These are phyloP conservation scores for Amylocarpus encephaloides DNA, from an alignment of 2,329 filamentous ascomycete genomes.

Conservation along the genomic window DNA sequence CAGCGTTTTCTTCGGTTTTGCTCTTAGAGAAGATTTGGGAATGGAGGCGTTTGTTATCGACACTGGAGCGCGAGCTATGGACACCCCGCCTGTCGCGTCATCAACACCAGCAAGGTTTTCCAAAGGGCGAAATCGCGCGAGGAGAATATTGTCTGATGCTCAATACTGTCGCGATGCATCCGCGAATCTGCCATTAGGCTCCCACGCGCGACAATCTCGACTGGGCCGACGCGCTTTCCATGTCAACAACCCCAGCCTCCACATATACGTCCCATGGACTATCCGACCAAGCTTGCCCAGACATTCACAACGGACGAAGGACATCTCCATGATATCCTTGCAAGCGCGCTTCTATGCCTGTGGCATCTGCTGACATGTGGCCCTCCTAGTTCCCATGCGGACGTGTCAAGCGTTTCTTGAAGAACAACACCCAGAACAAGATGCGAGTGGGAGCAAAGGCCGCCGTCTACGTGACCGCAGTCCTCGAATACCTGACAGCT, in stretches of 20 bases:
- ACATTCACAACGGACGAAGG: background rate
- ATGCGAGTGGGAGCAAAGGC: conserved; percentile 99
- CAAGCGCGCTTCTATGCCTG: background rate
- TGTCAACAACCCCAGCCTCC: background rate
- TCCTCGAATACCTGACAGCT: conserved; percentile 95
- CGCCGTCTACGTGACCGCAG: conserved; percentile 94
- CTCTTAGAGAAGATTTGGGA: conserved; percentile 5
- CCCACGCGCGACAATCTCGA: background rate
- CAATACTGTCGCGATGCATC: background rate
- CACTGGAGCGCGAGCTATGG: conserved; percentile 10
- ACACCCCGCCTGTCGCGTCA: conserved; percentile 29
- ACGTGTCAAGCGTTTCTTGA: conserved; percentile 99
- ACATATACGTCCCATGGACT: too few relatives aligned
- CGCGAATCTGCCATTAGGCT: conserved; percentile 3
- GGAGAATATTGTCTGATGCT: conserved; percentile 5
- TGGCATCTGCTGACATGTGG: conserved; percentile 28
- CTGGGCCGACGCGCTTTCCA: conserved; percentile 16
- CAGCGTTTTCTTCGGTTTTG: background rate
- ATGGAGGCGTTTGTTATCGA: conserved; percentile 12
- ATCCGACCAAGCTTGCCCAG: background rate
- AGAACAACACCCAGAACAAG: conserved; percentile 99
- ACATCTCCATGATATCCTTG: too few relatives aligned
- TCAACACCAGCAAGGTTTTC: conserved; percentile 9
- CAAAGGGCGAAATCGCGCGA: background rate
- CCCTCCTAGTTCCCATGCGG: conserved; percentile 83